Evolutionary conservation across 306 rosid species (phyloP).

Genomic region (Parietaria judaica): DNA sequence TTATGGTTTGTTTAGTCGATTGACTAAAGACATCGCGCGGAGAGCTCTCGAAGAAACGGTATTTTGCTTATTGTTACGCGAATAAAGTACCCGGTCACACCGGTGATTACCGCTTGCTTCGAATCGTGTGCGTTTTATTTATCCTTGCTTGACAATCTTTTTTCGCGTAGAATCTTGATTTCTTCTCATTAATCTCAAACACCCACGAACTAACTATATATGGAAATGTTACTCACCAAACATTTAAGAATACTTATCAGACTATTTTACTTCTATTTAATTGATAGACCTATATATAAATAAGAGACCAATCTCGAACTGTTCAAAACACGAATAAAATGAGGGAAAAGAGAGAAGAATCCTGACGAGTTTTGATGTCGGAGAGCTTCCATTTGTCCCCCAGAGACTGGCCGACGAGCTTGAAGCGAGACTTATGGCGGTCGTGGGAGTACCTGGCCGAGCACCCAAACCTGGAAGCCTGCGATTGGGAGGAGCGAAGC

Average conservation of each 20-base stretch:
- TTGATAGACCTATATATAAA: no score
- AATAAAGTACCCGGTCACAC: no score
- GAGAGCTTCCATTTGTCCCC: slow-evolving; percentile 67
- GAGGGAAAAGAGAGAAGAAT: neutral
- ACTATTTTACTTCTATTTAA: no score
- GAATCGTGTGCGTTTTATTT: no score
- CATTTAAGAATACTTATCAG: no score
- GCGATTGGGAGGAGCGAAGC: slow-evolving; percentile 35
- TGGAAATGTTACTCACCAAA: no score
- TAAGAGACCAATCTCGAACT: no score
- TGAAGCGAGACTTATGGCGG: slow-evolving; percentile 41
- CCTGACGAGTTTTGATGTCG: slow-evolving; percentile 52
- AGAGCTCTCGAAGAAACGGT: no score
- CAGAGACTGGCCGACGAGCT: slow-evolving; percentile 40
- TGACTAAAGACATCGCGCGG: no score
- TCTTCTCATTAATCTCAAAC: neutral
- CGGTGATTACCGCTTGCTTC: no score
- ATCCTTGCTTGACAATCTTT: neutral
- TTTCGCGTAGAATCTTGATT: neutral
- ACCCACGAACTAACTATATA: neutral
- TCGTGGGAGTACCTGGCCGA: slow-evolving; percentile 23
- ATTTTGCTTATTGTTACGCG: no score
- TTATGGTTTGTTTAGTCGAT: no score
- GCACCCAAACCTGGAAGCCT: slow-evolving; percentile 28
- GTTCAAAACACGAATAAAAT: neutral